Evolutionary conservation across 768 basidiomycete genomes (phyloP), one percentile per base, ranked within the genome.

Genomic region (Tricholoma hemisulphureum): DNA sequence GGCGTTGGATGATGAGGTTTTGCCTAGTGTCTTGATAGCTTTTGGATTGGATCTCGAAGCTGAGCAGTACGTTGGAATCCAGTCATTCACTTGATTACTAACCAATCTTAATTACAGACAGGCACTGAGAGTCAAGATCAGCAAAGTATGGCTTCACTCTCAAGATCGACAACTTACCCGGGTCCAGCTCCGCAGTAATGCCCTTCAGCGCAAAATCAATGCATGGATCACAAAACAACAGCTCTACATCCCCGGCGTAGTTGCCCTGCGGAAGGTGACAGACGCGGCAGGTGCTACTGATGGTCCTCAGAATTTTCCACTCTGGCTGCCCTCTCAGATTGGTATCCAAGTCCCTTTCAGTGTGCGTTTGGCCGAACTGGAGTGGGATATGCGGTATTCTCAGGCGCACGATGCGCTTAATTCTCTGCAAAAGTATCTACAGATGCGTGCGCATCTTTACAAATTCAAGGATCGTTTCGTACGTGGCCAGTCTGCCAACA

Each of bases 381-480:
- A 63, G 51, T 63, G 57, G 57, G 39, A 56, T 10, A 48, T 61
- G 4, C 51, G 55, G 6, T 13, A 31, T 7, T 50, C 53, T 9
- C 60, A 63, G 31, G 63, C 60, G 3, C 57, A 59, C 18, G 57
- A 63, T 24, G 59, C 57, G 16, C 50, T 63, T 1, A 55, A 63
- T 16, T 29, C 37, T 4, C 35, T 63, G 21, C 32, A 59, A 13
- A 45, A 29, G 14, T 37, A 53, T 21, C 55, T 63, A 2, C 62
- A 55, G 24, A 20, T 58, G 13, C 43, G 50, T 2, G 54, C 52
- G 0, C 49, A 60, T 37, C 60, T 63, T n/a, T 54, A 16, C 24
- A 53, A 49, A 14, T 58, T 56, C 53, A 63, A 61, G 46, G 43
- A 61, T 24, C 37, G 31, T 4, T 57, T 49, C 39, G 35, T 43